Evolutionary conservation across 2,329 filamentous ascomycete species (phyloP).

Genomic region (Fusarium proliferatum): DNA sequence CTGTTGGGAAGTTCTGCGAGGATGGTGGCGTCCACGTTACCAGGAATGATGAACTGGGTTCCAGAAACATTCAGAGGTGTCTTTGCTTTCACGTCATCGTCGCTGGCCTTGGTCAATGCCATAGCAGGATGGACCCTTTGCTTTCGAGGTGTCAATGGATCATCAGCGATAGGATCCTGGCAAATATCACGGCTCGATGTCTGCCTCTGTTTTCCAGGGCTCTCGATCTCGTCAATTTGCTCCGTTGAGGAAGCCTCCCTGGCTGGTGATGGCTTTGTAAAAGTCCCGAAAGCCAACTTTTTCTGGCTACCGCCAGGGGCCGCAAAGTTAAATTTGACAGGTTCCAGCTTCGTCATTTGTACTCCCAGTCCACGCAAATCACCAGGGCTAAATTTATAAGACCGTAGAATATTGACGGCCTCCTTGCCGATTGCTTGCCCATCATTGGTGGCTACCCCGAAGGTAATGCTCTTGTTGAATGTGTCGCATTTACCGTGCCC

Average conservation of each 20-base stretch:
- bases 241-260: constrained; percentile 58
- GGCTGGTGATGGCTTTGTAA: constrained; percentile 52
- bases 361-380: constrained; percentile 93
- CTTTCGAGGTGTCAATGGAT: constrained; percentile 64
- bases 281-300: constrained; percentile 76
- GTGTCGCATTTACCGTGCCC: constrained; percentile 96
- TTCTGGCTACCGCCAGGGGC: constrained; percentile 80
- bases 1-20: constrained; percentile 85
- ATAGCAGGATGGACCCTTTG: constrained; percentile 65
- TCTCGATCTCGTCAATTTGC: constrained; percentile 62
- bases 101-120: constrained; percentile 61
- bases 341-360: constrained; percentile 92
- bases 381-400: constrained; percentile 86
- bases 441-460: constrained; percentile 87
- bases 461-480: constrained; percentile 86
- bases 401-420: constrained; percentile 83
- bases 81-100: constrained; percentile 66
- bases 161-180: constrained; percentile 66
- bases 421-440: constrained; percentile 80
- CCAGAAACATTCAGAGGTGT: constrained; percentile 81
- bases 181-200: constrained; percentile 47
- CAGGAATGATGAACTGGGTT: constrained; percentile 92
- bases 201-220: constrained; percentile 49
- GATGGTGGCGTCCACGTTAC: constrained; percentile 83
- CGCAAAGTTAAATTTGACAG: constrained; percentile 70